These are phyloP conservation scores for Podospora tetraspora DNA, from an alignment of 495 filamentous ascomycete species.

Conservation along the genomic window DNA sequence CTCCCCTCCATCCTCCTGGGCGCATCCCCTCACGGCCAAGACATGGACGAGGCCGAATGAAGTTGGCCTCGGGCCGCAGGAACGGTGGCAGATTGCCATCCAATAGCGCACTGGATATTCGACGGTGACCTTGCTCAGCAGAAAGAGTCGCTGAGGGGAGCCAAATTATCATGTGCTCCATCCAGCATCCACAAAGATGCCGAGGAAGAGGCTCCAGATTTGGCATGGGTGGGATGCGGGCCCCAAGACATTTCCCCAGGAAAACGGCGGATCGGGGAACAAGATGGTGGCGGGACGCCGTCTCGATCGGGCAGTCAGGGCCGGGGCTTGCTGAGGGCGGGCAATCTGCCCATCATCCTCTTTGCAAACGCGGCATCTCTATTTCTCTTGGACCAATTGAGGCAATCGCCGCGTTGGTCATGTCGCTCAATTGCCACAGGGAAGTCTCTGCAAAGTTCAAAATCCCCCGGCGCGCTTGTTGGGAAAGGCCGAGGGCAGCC, in stretches of 20 bases:
- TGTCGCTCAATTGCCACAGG: not conserved
- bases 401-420: not conserved
- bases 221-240: constrained; percentile 11
- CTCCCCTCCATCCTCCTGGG: not conserved
- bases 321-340: constrained; percentile 11
- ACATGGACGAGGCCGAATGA: not conserved
- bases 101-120: constrained; percentile 1
- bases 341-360: not conserved
- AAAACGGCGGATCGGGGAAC: constrained; percentile 14
- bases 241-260: constrained; percentile 14
- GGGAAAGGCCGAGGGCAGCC: not conserved
- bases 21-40: not conserved
- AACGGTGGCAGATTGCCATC: not conserved
- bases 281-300: constrained; percentile 13
- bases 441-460: not conserved
- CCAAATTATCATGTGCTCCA: constrained; percentile 32
- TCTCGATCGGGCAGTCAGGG: constrained; percentile 26
- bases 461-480: not conserved
- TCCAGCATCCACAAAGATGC: constrained; percentile 16
- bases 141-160: not conserved
- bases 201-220: constrained; percentile 19
- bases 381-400: not conserved
- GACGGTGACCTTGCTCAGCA: not conserved
- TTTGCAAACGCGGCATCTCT: not conserved
- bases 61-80: not conserved